Conservation (phyloP, 106 monocot species). For the Iris macrosiphon region DNA sequence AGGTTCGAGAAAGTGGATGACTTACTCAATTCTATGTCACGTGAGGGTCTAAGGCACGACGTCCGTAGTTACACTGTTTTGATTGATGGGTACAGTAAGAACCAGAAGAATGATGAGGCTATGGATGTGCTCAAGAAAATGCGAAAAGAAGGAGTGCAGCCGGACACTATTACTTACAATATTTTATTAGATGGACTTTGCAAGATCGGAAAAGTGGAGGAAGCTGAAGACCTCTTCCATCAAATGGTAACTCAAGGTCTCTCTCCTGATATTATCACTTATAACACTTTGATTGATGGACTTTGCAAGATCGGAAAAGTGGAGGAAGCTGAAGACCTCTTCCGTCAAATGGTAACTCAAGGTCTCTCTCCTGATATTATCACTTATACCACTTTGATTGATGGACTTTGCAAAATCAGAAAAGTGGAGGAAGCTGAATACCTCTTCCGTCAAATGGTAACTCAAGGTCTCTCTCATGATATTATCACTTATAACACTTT, state of each 20-base stretch:
- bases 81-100: constrained; percentile 16
- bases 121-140: constrained; percentile 9
- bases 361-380: too few species aligned
- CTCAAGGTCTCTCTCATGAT: too few species aligned
- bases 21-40: constrained; percentile 5
- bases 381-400: too few species aligned
- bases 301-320: too few species aligned
- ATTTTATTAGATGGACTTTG: constrained; percentile 14
- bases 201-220: constrained; percentile 2
- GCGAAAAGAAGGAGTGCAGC: constrained; percentile 7
- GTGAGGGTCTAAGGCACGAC: constrained; percentile 1
- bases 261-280: too few species aligned
- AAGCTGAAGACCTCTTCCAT: background rate
- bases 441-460: too few species aligned
- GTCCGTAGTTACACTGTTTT: background rate
- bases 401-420: too few species aligned
- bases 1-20: background rate
- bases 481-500: too few species aligned
- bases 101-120: constrained; percentile 12
- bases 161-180: constrained; percentile 11
- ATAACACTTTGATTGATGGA: too few species aligned
- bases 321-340: too few species aligned
- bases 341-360: too few species aligned
- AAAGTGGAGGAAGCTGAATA: too few species aligned
- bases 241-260: constrained; percentile 1